Conservation (phyloP, 2,329 filamentous ascomycete species). For the Setomelanomma holmii region DNA sequence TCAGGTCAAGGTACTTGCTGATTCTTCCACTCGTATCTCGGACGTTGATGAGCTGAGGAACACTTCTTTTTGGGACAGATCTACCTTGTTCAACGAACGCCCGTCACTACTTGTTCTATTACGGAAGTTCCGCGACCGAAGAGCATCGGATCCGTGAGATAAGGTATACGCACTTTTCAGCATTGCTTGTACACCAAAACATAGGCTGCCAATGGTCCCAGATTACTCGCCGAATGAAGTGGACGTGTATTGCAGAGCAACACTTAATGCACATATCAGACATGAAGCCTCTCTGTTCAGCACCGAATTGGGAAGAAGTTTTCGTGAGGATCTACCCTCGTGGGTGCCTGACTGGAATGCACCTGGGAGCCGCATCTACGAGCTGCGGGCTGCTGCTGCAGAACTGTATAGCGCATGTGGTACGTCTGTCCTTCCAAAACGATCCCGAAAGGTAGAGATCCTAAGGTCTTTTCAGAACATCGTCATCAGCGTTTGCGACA, state of each 20-base stretch:
- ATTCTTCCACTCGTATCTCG: conserved; percentile 4
- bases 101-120: conserved; percentile 2
- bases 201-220: conserved; percentile 1
- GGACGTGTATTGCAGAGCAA: conserved; percentile 16
- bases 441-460: neutral
- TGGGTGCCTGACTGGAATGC: conserved; percentile 30
- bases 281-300: conserved; percentile 14
- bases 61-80: no score
- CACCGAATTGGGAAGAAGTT: conserved; percentile 21
- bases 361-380: conserved; percentile 6
- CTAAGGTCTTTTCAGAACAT: neutral
- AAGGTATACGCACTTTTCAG: conserved; percentile 25
- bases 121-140: conserved; percentile 16
- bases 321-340: conserved; percentile 20
- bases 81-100: neutral
- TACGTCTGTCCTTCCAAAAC: neutral
- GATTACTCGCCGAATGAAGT: conserved; percentile 15
- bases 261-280: conserved; percentile 7
- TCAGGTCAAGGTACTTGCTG: conserved; percentile 5
- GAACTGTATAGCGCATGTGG: conserved; percentile 5
- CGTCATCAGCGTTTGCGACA: no score
- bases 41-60: conserved; percentile 7
- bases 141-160: conserved; percentile 23
- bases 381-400: conserved; percentile 1
- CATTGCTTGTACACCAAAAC: neutral